Evolutionary conservation across 2,329 filamentous ascomycete genomes (phyloP).

Genomic region (Plectosphaerella sp.): DNA sequence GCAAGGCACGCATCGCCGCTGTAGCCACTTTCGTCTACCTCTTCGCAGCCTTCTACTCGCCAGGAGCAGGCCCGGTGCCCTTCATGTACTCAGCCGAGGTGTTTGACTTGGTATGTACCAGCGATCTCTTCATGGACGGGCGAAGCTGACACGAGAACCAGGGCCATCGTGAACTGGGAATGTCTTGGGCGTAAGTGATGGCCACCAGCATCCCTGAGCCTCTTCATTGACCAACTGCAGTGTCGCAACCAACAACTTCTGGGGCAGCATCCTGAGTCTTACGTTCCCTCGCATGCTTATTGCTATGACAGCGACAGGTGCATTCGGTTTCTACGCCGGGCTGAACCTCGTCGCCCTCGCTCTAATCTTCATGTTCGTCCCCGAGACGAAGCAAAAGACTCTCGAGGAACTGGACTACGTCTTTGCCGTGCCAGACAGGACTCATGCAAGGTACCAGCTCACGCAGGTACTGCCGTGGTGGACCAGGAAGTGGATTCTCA

Average conservation of each 20-base stretch:
- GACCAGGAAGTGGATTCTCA: background rate
- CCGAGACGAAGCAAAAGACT: conserved; percentile 45
- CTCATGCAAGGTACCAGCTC: conserved; percentile 27
- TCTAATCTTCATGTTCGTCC: conserved; percentile 44
- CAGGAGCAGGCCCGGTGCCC: conserved; percentile 53
- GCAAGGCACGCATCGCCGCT: conserved; percentile 41
- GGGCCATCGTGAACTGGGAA: conserved; percentile 58
- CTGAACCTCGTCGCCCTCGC: conserved; percentile 40
- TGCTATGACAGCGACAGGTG: conserved; percentile 26
- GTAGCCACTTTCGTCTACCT: conserved; percentile 61
- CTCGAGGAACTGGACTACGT: conserved; percentile 40
- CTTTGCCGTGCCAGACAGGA: conserved; percentile 26
- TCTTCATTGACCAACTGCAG: background rate
- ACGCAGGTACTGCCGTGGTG: conserved; percentile 10
- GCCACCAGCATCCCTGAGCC: background rate
- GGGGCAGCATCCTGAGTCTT: conserved; percentile 43
- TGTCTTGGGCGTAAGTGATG: conserved; percentile 45
- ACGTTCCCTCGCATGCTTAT: conserved; percentile 48
- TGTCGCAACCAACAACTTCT: conserved; percentile 56
- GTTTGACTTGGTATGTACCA: background rate
- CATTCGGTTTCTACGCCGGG: conserved; percentile 40
- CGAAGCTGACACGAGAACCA: background rate
- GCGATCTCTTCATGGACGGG: background rate
- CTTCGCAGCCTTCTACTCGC: conserved; percentile 58
- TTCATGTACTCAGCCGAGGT: conserved; percentile 54